These are phyloP conservation scores for Sphaerosporella brunnea DNA, from an alignment of 495 filamentous ascomycete species.

Conservation along the genomic window DNA sequence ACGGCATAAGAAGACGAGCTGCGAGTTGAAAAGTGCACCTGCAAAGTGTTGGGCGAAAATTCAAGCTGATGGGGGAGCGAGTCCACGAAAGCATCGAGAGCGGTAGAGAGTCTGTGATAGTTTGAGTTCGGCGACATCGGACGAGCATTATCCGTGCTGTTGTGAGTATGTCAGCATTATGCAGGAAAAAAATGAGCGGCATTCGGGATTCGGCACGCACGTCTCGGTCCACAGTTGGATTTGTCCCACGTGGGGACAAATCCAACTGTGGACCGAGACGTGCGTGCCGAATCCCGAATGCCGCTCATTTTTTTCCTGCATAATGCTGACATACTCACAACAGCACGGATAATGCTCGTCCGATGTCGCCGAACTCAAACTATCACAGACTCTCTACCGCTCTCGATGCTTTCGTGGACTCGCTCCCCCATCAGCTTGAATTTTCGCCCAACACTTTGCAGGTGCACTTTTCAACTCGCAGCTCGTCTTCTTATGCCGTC, in stretches of 20 bases:
- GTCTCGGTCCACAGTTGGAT: conserved; percentile 27
- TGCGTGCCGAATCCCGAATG: background rate
- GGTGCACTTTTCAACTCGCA: conserved; percentile 59
- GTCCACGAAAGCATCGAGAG: conserved; percentile 39
- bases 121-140: background rate
- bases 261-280: conserved; percentile 27
- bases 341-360: background rate
- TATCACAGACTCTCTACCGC: conserved; percentile 3
- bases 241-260: conserved; percentile 42
- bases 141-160: background rate
- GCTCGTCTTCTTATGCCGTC: conserved; percentile 54
- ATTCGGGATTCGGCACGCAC: background rate
- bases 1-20: conserved; percentile 57
- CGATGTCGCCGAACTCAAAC: background rate
- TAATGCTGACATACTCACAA: no score
- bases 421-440: conserved; percentile 49
- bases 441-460: conserved; percentile 62
- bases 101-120: conserved; percentile 1
- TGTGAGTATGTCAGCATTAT: no score
- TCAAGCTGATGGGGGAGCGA: conserved; percentile 50
- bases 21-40: conserved; percentile 59
- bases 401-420: conserved; percentile 40
- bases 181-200: background rate
- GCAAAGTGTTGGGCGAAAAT: conserved; percentile 58
- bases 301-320: background rate